Evolutionary conservation across 768 basidiomycete genomes (phyloP), one percentile per base, ranked within the genome.

Genomic region (Mycena sanguinolenta): DNA sequence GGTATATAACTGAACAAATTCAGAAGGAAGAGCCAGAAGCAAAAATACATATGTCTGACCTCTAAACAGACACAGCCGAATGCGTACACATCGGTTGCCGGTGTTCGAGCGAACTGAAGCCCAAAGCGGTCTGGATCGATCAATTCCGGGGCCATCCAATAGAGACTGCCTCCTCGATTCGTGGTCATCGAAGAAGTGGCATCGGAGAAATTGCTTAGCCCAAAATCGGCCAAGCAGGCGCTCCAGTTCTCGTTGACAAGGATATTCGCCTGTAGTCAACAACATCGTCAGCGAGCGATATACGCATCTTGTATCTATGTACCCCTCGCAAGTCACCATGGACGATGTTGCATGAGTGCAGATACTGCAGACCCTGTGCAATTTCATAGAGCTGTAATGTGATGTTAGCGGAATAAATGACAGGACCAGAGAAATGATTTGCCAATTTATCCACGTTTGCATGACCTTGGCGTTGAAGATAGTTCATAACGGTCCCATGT

Each of bases 151-250:
- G n/a, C n/a, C n/a, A n/a, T n/a, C n/a, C n/a, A n/a, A n/a, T n/a
- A n/a, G n/a, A n/a, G n/a, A n/a, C n/a, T n/a, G n/a, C n/a, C n/a
- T n/a, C 74, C 12, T 81, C 74, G 70, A 38, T 73, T 74, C 9
- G 79, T 74, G 42, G 76, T 72, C 14, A 74, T 76, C 21, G 76
- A 69, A 3, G 73, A 63, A 4, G 78, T 79, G n/a, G 74, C 76
- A 53, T 80, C 80, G 21, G 76, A 73, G 32, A 81, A 77, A 12
- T 71, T 69, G 4, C 78, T 74, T 38, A 82, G 64, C 4, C 81
- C 81, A 50, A 82, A 82, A 55, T 82, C 81, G 8, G 79, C 78
- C 16, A 82, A 67, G 21, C 77, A n/a, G n/a, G n/a, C n/a, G n/a
- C n/a, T n/a, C n/a, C n/a, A n/a, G n/a, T n/a, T n/a, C n/a, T n/a